These are phyloP conservation scores for Colletotrichum simmondsii DNA, from an alignment of 2,329 filamentous ascomycete species.

Conservation along the genomic window DNA sequence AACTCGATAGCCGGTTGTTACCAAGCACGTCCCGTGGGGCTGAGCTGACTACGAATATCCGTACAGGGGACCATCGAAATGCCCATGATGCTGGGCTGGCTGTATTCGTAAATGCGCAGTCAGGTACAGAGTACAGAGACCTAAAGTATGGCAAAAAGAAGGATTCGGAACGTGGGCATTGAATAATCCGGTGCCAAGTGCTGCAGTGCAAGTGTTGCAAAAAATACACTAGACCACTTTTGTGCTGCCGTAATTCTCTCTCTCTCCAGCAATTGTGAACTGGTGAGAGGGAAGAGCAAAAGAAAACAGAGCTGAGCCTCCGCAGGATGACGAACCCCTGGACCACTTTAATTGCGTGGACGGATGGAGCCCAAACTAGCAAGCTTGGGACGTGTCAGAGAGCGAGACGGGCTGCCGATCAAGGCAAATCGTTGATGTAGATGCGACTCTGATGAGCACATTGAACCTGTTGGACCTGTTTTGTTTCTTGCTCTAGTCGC, in stretches of 20 bases:
- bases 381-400: slow-evolving; percentile 30
- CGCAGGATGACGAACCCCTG: slow-evolving; percentile 32
- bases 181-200: slow-evolving; percentile 17
- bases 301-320: slow-evolving; percentile 29
- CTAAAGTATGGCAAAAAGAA: not conserved
- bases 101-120: not conserved
- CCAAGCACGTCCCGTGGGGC: slow-evolving; percentile 5
- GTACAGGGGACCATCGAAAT: too few species aligned
- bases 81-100: too few species aligned
- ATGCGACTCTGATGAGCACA: not conserved
- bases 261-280: not conserved
- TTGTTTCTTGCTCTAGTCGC: not conserved
- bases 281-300: not conserved
- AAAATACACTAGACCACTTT: not conserved
- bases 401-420: slow-evolving; percentile 21
- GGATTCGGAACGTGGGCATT: slow-evolving; percentile 10
- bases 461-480: not conserved
- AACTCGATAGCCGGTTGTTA: slow-evolving; percentile 2
- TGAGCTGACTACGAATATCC: not conserved
- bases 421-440: slow-evolving; percentile 19
- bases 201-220: not conserved
- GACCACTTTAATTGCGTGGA: slow-evolving; percentile 30
- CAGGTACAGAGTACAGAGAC: too few species aligned
- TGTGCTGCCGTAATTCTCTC: not conserved
- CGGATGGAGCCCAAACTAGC: slow-evolving; percentile 17